Percentiles rank a stretch among this genome's conserved stretches.
These are phyloP conservation scores for Kluyveromyces aestuarii DNA, from an alignment of 805 yeast species.

Conservation along the genomic window DNA sequence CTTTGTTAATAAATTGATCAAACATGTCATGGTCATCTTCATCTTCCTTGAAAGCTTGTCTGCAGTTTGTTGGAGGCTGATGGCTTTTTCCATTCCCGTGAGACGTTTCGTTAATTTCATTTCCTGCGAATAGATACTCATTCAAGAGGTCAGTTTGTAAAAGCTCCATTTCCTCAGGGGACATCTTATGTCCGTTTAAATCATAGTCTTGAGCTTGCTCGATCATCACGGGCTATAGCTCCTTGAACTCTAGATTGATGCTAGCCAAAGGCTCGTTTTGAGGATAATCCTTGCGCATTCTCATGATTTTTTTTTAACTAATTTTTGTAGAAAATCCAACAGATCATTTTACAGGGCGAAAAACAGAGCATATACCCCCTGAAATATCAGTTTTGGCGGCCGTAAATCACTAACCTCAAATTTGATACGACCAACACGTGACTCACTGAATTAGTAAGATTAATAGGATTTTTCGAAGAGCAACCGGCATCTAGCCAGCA, in stretches of 20 bases:
- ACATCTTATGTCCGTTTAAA: neutral
- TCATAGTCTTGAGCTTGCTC: neutral
- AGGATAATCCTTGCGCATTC: neutral
- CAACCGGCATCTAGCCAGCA: too few species aligned
- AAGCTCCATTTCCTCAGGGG: conserved; percentile 6
- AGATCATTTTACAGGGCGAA: neutral
- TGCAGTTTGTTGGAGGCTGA: neutral
- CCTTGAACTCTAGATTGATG: too few species aligned
- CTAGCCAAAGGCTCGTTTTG: neutral
- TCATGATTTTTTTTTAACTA: neutral
- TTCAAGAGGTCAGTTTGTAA: conserved; percentile 19
- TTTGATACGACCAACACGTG: neutral
- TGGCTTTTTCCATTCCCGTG: conserved; percentile 1
- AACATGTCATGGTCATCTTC: conserved; percentile 18
- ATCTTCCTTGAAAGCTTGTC: conserved; percentile 6
- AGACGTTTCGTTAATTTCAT: conserved; percentile 4
- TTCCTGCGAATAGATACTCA: conserved; percentile 16
- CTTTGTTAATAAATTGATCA: conserved; percentile 18
- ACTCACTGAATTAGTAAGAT: neutral
- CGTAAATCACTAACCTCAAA: neutral
- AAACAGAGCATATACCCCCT: neutral
- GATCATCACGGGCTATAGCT: neutral
- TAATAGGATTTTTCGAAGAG: too few species aligned
- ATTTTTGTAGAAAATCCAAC: neutral
- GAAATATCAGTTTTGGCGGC: neutral